Percentiles rank a stretch among this genome's conserved stretches.
phyloP scores from a whole-genome alignment of 805 yeast species.

The Starmerella stigmatis region DNA sequence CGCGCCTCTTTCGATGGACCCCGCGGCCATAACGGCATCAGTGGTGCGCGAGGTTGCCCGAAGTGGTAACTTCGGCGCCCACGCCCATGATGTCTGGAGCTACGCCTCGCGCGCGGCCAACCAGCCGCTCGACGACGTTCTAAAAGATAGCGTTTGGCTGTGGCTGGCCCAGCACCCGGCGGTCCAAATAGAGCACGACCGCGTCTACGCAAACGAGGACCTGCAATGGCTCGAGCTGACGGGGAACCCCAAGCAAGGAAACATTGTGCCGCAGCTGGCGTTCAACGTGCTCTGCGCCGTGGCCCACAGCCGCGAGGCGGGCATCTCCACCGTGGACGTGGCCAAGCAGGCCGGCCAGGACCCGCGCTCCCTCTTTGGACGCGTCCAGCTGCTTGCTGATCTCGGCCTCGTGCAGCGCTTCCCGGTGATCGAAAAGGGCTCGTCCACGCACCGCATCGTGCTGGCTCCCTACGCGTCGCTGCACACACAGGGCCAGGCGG shows the following conservation, averaged over 20 bases:
- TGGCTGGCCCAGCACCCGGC: slow-evolving; percentile 17
- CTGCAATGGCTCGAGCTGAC: slow-evolving; percentile 32
- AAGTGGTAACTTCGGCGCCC: not conserved
- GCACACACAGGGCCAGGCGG: not conserved
- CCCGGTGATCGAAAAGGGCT: slow-evolving; percentile 30
- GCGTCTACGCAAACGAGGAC: slow-evolving; percentile 28
- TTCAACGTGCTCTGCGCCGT: slow-evolving; percentile 33
- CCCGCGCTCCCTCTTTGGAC: slow-evolving; percentile 33
- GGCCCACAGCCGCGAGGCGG: slow-evolving; percentile 34
- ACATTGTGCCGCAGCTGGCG: slow-evolving; percentile 31
- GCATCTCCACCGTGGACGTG: slow-evolving; percentile 32
- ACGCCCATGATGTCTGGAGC: slow-evolving; percentile 2
- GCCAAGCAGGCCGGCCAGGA: slow-evolving; percentile 34
- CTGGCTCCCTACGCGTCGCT: slow-evolving; percentile 12
- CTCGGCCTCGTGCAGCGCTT: slow-evolving; percentile 30
- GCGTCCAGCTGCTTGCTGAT: slow-evolving; percentile 29
- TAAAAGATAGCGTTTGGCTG: slow-evolving; percentile 17
- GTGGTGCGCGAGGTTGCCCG: slow-evolving; percentile 7
- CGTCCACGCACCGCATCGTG: slow-evolving; percentile 30
- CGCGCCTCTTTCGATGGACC: not conserved
- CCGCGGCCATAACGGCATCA: not conserved
- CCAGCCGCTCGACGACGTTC: slow-evolving; percentile 14
- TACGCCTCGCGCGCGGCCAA: not conserved
- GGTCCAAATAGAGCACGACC: slow-evolving; percentile 14
- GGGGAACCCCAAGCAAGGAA: slow-evolving; percentile 27